A percentile compares a stretch with the other conserved stretches of the same genome.
These are phyloP conservation scores for Syzygium oleosum DNA, from an alignment of 345 rosid species.

Conservation along the genomic window DNA sequence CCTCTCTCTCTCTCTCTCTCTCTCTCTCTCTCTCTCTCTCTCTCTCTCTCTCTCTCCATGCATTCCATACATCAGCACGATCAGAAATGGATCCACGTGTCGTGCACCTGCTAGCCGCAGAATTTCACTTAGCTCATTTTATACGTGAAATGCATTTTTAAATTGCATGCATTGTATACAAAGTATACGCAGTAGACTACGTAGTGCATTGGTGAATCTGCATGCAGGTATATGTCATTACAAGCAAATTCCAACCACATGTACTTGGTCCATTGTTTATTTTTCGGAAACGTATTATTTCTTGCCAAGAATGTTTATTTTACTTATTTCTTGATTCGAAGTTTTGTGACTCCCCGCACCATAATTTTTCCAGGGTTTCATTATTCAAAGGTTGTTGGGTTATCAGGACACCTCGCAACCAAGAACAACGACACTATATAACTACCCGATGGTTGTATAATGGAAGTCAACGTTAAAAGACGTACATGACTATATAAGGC, in stretches of 20 bases:
- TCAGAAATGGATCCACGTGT: not conserved
- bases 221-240: not conserved
- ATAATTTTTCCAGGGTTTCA: not conserved
- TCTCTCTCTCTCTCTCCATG: not conserved
- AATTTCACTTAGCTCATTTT: not conserved
- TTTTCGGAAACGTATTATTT: not conserved
- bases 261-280: not conserved
- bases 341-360: not conserved
- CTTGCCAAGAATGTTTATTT: not conserved
- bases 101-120: not conserved
- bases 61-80: not conserved
- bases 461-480: slow-evolving; percentile 23
- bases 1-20: not conserved
- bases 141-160: not conserved
- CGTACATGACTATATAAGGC: slow-evolving; percentile 9
- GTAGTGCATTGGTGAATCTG: not conserved
- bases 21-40: not conserved
- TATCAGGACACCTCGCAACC: slow-evolving; percentile 28
- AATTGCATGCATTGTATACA: not conserved
- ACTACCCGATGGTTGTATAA: slow-evolving; percentile 1
- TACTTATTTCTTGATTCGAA: not conserved
- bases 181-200: not conserved
- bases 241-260: not conserved
- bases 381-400: slow-evolving; percentile 52
- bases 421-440: slow-evolving; percentile 27